Evolutionary conservation across 1,284 basidiomycete species (phyloP), one percentile per base, ranked within the genome.

Genomic region (Trichosporon sp.): DNA sequence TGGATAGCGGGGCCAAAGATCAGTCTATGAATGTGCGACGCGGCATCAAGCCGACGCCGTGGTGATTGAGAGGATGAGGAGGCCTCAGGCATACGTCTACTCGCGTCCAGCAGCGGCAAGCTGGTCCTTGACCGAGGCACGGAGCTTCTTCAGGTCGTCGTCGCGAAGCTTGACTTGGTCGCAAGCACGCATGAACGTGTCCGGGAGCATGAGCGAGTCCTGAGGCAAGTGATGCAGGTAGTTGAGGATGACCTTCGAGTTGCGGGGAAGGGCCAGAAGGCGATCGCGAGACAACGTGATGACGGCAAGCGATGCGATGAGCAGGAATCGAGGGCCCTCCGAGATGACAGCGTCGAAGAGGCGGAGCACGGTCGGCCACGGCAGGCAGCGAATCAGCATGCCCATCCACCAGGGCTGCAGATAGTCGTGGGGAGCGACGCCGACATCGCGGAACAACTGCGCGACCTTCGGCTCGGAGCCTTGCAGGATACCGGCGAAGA

Each of bases 291-390:
- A 79, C 31, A 78, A 60, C 0, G 80, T 76, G 8, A 94, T 80
- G 64, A 98, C 83, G 0, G 91, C 90, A 6, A 97, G 85, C 0
- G 89, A 91, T 2, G 92, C 86, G 13, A 93, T 89, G 76, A 95
- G 86, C 53, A 96, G 85, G 86, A 90, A 93, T 0, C 89, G 87
- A 2, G 92, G 86, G 4, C 93, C 93, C 92, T 95, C 93, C 69
- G 88, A 90, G 38, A 97, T 84, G 78, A 96, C 93, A 3, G 95
- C 83, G 78, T 98, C 95, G 90, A 93, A 93, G 3, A 94, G 86
- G 18, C 94, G 87, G 67, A 92, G 86, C 25, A 92, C 83, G 68
- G 90, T 90, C 1, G 91, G 89, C 65, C 87, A 85, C 0, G 95
- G 92, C n/a, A 98, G 85, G 2, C 87, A 87, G 8, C 90, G 88